phyloP scores from a whole-genome alignment of 768 basidiomycete genomes.

The Phylloporus scabripes region DNA sequence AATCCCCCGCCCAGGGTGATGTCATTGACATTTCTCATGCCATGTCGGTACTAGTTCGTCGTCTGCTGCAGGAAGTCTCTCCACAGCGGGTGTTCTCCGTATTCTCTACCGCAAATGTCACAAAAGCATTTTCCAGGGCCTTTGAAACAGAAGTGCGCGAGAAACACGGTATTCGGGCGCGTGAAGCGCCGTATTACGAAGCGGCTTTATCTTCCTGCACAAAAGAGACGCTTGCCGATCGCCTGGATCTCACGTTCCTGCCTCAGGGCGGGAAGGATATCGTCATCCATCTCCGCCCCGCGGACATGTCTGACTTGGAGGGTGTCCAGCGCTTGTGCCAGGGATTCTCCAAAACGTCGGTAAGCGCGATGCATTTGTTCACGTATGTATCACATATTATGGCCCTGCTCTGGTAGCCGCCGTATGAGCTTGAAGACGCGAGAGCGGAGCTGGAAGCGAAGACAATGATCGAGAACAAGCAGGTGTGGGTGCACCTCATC shows the following conservation, averaged over 20 bases:
- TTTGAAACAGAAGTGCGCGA: constrained; percentile 36
- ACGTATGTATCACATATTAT: neutral
- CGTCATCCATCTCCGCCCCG: constrained; percentile 30
- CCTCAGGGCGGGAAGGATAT: constrained; percentile 3
- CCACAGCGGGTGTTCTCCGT: constrained; percentile 46
- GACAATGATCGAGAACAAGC: constrained; percentile 39
- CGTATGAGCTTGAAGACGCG: constrained; percentile 44
- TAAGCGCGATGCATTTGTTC: constrained; percentile 28
- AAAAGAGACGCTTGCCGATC: constrained; percentile 28
- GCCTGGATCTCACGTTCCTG: neutral
- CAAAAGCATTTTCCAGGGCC: constrained; percentile 38
- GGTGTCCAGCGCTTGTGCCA: constrained; percentile 44
- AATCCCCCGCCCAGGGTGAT: constrained; percentile 1
- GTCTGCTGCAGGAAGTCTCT: constrained; percentile 10
- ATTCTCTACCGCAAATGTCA: constrained; percentile 49
- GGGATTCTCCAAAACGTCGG: constrained; percentile 56
- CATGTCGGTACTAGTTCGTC: constrained; percentile 5
- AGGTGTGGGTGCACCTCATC: constrained; percentile 58
- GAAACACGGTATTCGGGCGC: constrained; percentile 15
- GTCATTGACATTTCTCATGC: neutral
- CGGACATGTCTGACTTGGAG: constrained; percentile 27
- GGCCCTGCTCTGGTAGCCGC: constrained; percentile 35
- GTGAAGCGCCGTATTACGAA: constrained; percentile 51
- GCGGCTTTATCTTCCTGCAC: constrained; percentile 58
- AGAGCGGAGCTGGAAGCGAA: constrained; percentile 47